These are phyloP conservation scores for Xylaria scruposa DNA, from an alignment of 495 filamentous ascomycete genomes.

Conservation along the genomic window DNA sequence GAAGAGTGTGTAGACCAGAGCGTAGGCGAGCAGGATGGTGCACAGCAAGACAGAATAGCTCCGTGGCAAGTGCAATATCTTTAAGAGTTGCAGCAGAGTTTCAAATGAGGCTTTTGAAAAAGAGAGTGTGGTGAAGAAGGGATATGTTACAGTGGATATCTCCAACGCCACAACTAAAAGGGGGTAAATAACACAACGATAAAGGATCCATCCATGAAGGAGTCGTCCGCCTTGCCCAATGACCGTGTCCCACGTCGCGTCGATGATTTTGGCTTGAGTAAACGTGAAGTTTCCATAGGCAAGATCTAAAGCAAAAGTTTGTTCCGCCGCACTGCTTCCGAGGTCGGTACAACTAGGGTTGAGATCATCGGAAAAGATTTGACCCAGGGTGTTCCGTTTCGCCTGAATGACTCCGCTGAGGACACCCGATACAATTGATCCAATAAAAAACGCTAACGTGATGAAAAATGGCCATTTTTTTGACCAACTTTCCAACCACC, in stretches of 20 bases:
- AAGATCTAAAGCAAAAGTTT: slow-evolving; percentile 11
- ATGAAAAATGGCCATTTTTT: not conserved
- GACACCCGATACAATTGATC: not conserved
- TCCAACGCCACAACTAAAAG: slow-evolving; percentile 24
- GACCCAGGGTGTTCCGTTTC: not conserved
- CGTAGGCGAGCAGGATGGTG: slow-evolving; percentile 13
- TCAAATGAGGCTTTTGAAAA: slow-evolving; percentile 20
- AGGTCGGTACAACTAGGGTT: slow-evolving; percentile 18
- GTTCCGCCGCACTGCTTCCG: slow-evolving; percentile 4
- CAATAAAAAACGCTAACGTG: not conserved
- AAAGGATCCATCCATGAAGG: slow-evolving; percentile 23
- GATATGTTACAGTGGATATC: slow-evolving; percentile 22
- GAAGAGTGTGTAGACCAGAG: slow-evolving; percentile 15
- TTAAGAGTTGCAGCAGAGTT: slow-evolving; percentile 15
- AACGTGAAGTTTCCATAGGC: slow-evolving; percentile 23
- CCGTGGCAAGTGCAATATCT: not conserved
- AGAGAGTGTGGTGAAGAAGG: slow-evolving; percentile 15
- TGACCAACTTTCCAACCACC: not conserved
- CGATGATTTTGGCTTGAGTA: slow-evolving; percentile 25
- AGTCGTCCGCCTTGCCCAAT: slow-evolving; percentile 25
- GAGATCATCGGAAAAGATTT: not conserved
- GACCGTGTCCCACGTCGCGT: slow-evolving; percentile 22
- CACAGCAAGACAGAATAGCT: slow-evolving; percentile 23
- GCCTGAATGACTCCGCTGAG: not conserved
- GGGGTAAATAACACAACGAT: slow-evolving; percentile 19